phyloP scores from a whole-genome alignment of 148 eudicot species.

The Camellia lanceoleosa region DNA sequence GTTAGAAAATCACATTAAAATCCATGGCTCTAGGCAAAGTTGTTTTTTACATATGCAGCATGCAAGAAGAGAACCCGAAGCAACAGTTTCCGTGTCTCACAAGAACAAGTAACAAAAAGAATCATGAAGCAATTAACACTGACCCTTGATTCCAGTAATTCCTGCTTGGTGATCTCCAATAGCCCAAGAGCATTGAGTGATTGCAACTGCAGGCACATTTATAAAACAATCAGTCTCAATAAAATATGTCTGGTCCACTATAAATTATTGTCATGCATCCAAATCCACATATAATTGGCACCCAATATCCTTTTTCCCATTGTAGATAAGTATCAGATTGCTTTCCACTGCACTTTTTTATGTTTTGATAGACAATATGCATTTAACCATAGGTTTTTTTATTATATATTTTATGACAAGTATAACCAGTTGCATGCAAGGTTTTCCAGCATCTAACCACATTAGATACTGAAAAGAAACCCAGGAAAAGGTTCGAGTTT shows the following conservation, averaged over 20 bases:
- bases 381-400: too few relatives aligned
- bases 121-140: constrained; percentile 25
- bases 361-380: background rate
- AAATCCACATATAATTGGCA: background rate
- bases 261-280: background rate
- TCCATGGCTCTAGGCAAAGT: background rate
- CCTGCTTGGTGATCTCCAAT: constrained; percentile 53
- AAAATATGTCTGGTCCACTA: background rate
- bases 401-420: too few relatives aligned
- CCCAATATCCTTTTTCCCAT: background rate
- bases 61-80: background rate
- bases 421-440: too few relatives aligned
- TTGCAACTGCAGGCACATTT: constrained; percentile 60
- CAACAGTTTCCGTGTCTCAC: background rate
- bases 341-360: background rate
- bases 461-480: background rate
- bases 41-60: background rate
- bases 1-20: background rate
- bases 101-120: background rate
- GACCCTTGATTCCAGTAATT: constrained; percentile 39
- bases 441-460: background rate
- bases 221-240: constrained; percentile 14
- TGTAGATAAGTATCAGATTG: background rate
- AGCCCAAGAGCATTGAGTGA: constrained; percentile 61
- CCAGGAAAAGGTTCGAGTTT: background rate